Evolutionary conservation across 257 asterid species (phyloP).

Genomic region (Ligustrum vulgare): DNA sequence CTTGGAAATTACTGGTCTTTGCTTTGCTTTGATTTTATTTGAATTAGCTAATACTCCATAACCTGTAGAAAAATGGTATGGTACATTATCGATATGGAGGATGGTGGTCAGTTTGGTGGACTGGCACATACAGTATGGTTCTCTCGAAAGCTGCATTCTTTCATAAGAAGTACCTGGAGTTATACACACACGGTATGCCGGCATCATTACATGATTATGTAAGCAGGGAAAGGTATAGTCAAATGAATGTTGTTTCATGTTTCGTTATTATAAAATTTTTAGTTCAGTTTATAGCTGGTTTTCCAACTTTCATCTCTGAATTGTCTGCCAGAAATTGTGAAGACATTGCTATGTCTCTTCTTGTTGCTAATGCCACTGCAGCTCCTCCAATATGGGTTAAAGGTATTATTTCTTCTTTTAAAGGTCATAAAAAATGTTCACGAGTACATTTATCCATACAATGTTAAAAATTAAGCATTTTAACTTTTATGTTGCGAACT

Average conservation of each 20-base stretch:
- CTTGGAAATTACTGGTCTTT: not conserved
- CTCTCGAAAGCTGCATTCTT: slow-evolving; percentile 72
- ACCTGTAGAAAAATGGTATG: slow-evolving; percentile 38
- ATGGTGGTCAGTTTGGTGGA: slow-evolving; percentile 86
- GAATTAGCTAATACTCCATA: not conserved
- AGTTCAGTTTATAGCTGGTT: slow-evolving; percentile 8
- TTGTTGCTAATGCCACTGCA: slow-evolving; percentile 53
- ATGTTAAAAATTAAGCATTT: not conserved
- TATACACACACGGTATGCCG: slow-evolving; percentile 60
- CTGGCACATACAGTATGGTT: slow-evolving; percentile 63
- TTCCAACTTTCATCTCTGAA: not conserved
- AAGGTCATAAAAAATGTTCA: not conserved
- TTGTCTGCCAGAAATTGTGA: slow-evolving; percentile 49
- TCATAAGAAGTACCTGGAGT: slow-evolving; percentile 49
- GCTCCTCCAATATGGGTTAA: slow-evolving; percentile 65
- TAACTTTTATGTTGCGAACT: not conserved
- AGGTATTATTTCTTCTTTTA: slow-evolving; percentile 32
- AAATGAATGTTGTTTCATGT: slow-evolving; percentile 8
- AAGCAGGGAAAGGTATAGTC: slow-evolving; percentile 44
- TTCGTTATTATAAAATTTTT: not conserved
- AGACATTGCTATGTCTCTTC: slow-evolving; percentile 66
- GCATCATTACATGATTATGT: slow-evolving; percentile 48
- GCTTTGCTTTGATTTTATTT: slow-evolving; percentile 6
- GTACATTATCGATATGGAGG: slow-evolving; percentile 48
- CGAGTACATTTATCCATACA: not conserved